Evolutionary conservation across 176 grass and related monocot species (phyloP).

Genomic region (Carex cristatella): DNA sequence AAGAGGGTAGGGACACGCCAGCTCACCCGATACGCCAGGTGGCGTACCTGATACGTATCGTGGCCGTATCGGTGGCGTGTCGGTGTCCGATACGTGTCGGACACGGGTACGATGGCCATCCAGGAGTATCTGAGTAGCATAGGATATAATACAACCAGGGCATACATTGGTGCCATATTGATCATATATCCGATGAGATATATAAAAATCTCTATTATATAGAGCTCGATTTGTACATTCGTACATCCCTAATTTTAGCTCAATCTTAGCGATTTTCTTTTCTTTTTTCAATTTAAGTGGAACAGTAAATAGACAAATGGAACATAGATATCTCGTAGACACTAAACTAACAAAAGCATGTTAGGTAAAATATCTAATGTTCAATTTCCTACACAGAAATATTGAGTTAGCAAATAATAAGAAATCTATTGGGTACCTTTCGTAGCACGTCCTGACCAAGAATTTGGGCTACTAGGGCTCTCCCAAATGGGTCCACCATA

Average conservation of each 20-base stretch:
- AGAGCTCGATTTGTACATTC: not conserved
- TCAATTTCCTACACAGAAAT: not conserved
- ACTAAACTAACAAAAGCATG: not conserved
- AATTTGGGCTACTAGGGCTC: constrained; percentile 39
- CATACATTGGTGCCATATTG: not conserved
- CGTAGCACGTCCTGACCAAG: constrained; percentile 42
- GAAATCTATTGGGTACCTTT: constrained; percentile 35
- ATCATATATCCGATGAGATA: not conserved
- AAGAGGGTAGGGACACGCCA: too few relatives aligned
- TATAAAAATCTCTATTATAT: not conserved
- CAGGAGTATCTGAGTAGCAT: too few relatives aligned
- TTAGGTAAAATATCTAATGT: not conserved
- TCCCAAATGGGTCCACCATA: constrained; percentile 29
- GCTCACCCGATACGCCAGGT: too few relatives aligned
- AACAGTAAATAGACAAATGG: not conserved
- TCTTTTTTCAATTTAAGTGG: not conserved
- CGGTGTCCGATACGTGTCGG: too few relatives aligned
- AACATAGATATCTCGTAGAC: not conserved
- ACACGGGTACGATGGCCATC: too few relatives aligned
- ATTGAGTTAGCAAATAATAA: not conserved
- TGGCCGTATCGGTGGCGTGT: too few relatives aligned
- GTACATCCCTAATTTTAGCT: not conserved
- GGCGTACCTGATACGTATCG: too few relatives aligned
- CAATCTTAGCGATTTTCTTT: not conserved
- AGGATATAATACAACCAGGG: not conserved